phyloP scores from a whole-genome alignment of 202 grass and related monocot genomes.

The Zoysia matrella region DNA sequence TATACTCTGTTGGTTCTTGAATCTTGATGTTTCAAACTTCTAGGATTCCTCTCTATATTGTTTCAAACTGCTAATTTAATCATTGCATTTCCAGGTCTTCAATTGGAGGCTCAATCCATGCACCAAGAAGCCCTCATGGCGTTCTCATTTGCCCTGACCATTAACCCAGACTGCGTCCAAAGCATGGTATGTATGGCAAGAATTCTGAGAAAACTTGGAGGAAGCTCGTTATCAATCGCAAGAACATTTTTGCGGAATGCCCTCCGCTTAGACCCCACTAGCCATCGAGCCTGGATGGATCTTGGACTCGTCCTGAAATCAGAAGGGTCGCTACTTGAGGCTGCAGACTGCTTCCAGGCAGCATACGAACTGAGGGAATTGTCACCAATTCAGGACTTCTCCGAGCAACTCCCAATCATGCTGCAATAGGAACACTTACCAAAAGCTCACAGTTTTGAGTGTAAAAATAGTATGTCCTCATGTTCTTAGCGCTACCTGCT shows the following conservation, averaged over 20 bases:
- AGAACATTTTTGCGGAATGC: slow-evolving; percentile 79
- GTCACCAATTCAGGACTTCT: slow-evolving; percentile 71
- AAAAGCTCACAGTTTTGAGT: slow-evolving; percentile 21
- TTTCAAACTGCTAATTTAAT: slow-evolving; percentile 23
- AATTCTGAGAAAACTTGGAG: slow-evolving; percentile 72
- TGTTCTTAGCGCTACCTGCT: neutral
- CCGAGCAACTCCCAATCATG: slow-evolving; percentile 55
- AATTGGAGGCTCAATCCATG: slow-evolving; percentile 77
- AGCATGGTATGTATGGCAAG: slow-evolving; percentile 85
- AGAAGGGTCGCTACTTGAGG: slow-evolving; percentile 71
- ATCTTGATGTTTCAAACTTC: slow-evolving; percentile 9
- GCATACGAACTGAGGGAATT: slow-evolving; percentile 84
- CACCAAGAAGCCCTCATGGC: slow-evolving; percentile 73
- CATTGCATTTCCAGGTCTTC: slow-evolving; percentile 59
- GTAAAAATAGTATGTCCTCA: neutral
- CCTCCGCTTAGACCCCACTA: slow-evolving; percentile 70
- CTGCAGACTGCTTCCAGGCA: slow-evolving; percentile 87
- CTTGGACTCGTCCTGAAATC: slow-evolving; percentile 77
- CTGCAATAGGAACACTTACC: slow-evolving; percentile 46
- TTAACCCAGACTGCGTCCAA: slow-evolving; percentile 79
- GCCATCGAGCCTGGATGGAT: slow-evolving; percentile 78
- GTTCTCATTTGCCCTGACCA: slow-evolving; percentile 75
- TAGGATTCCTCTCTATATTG: neutral
- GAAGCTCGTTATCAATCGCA: slow-evolving; percentile 57
- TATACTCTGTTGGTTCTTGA: neutral